Evolutionary conservation across 2,329 filamentous ascomycete genomes (phyloP), one percentile per base, ranked within the genome.

Genomic region (Cadophora luteo-olivacea): DNA sequence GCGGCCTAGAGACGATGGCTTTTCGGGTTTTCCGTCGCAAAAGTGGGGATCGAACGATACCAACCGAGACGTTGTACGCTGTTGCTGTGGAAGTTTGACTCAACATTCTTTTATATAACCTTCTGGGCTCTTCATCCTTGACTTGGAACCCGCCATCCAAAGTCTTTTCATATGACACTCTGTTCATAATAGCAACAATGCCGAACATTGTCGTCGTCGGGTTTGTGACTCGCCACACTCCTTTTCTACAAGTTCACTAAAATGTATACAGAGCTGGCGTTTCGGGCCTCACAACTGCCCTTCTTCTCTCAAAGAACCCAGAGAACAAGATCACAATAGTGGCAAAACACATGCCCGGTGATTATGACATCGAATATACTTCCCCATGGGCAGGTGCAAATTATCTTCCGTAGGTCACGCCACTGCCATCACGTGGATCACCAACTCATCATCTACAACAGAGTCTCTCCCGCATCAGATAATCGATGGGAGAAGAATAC

Each of bases 371-470:
- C 73, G 91, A 97, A 83, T 97, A 97, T 79, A 90, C 92, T 0
- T 97, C 92, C 6, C 93, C 93, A 0, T 97, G 92, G 91, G 93
- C 93, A 3, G 93, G 93, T 16, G 93, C 93, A 70, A 95, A 96
- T 77, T 90, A 89, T 76, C 79, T 91, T 69, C 93, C 91, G 89
- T 92, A 75, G 70, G 89, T 83, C 60, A 60, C 51, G 49, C 55
- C n/a, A 14, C 36, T 12, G 36, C 45, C 16, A 41, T 25, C 7
- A 38, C 70, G 16, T 2, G 36, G 6, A 60, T 60, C 36, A 45
- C 36, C 36, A 45, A 38, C 29, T 38, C 48, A 38, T 25, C 19
- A 52, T 41, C 16, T n/a, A 52, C 8, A 60, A 69, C 38, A 75
- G 74, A 11, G 68, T 75, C 14, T 70, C 74, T 14, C 52, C 66